phyloP scores from a whole-genome alignment of 208 protist species.

The Acanthamoeba lenticulata region DNA sequence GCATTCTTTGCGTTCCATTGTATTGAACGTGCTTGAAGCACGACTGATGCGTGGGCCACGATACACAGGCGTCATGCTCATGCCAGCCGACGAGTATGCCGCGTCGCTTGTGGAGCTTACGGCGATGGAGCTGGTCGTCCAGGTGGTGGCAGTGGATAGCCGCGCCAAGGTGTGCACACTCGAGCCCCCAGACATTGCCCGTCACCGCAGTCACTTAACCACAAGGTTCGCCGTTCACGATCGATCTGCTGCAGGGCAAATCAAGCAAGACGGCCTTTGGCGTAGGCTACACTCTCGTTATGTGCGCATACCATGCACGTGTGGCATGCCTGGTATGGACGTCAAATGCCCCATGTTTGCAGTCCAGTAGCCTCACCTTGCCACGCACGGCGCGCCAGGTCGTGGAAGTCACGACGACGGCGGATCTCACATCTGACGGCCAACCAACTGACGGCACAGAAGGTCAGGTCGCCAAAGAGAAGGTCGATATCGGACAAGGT shows the following conservation, averaged over 20 bases:
- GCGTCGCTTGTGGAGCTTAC: neutral
- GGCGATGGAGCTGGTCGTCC: neutral
- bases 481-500: neutral
- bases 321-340: neutral
- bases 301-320: neutral
- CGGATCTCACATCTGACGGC: too few relatives aligned
- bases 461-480: too few relatives aligned
- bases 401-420: neutral
- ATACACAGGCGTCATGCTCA: neutral
- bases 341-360: neutral
- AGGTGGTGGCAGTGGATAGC: neutral
- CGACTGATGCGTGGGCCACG: too few relatives aligned
- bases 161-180: neutral
- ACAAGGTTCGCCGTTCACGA: too few relatives aligned
- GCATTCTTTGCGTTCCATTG: neutral
- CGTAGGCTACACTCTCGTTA: neutral
- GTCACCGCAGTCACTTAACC: neutral
- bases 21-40: too few relatives aligned
- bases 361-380: too few relatives aligned
- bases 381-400: neutral
- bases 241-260: neutral
- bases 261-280: neutral
- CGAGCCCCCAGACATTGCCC: neutral
- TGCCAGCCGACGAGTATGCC: neutral
- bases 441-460: too few relatives aligned